Evolutionary conservation across 2,329 filamentous ascomycete species (phyloP).

Genomic region (Xylariaceae sp.): DNA sequence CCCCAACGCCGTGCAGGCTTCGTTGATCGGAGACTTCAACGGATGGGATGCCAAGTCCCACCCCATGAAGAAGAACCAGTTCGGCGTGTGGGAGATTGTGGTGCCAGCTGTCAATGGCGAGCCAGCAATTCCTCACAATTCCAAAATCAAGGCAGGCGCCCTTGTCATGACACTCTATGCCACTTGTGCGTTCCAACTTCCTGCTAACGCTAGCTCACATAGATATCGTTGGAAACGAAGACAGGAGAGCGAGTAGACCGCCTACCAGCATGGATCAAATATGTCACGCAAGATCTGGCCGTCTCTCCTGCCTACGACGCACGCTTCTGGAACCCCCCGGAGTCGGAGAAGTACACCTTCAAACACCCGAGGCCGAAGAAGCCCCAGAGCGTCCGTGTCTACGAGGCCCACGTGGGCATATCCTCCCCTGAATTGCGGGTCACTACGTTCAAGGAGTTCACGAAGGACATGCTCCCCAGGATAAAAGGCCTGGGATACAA

Average conservation of each 20-base stretch:
- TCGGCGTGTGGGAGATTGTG: constrained; percentile 79
- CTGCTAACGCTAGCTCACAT: constrained; percentile 5
- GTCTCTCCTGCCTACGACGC: constrained; percentile 93
- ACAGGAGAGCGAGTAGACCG: constrained; percentile 78
- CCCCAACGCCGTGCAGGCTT: constrained; percentile 78
- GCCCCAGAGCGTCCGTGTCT: constrained; percentile 81
- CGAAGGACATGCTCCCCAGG: constrained; percentile 80
- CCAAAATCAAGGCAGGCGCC: constrained; percentile 73
- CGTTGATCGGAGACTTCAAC: constrained; percentile 93
- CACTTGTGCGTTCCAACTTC: too few relatives aligned
- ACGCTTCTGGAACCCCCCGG: constrained; percentile 92
- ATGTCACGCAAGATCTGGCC: constrained; percentile 86
- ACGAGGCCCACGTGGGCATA: constrained; percentile 98
- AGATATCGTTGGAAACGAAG: constrained; percentile 81
- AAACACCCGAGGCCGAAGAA: constrained; percentile 78
- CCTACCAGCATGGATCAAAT: constrained; percentile 93
- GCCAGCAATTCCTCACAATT: constrained; percentile 81
- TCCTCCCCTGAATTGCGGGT: constrained; percentile 86
- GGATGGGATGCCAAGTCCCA: constrained; percentile 79
- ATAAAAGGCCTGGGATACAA: constrained; percentile 93
- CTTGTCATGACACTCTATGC: neutral
- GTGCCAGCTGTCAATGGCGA: constrained; percentile 69
- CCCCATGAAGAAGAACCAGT: constrained; percentile 80
- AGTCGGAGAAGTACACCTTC: constrained; percentile 71
- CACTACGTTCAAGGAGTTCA: constrained; percentile 96